phyloP scores from a whole-genome alignment of 306 rosid species.

The Dryas alaskensis region DNA sequence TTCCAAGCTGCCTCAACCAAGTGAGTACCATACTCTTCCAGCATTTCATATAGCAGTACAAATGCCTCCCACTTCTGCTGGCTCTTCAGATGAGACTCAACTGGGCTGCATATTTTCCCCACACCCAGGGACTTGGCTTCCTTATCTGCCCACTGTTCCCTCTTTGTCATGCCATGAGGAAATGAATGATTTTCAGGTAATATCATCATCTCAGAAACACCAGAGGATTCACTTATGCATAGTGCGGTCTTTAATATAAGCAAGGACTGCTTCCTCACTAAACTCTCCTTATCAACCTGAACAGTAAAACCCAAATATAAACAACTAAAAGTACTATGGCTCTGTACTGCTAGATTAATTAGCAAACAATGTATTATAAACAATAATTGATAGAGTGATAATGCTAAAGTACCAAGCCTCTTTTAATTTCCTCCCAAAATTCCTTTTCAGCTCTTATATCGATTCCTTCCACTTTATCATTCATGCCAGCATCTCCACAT shows the following conservation, averaged over 20 bases:
- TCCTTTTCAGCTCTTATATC: conserved; percentile 65
- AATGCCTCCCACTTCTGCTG: conserved; percentile 83
- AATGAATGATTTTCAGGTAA: conserved; percentile 28
- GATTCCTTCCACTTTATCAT: conserved; percentile 36
- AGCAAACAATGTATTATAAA: conserved; percentile 26
- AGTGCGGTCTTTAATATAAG: conserved; percentile 64
- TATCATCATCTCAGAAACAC: conserved; percentile 32
- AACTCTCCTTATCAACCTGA: conserved; percentile 83
- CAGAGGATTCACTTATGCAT: conserved; percentile 37
- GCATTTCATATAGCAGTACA: conserved; percentile 89
- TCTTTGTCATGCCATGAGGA: conserved; percentile 61
- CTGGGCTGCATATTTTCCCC: conserved; percentile 49
- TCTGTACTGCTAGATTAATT: conserved; percentile 22
- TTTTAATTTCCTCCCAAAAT: conserved; percentile 80
- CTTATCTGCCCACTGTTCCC: conserved; percentile 76
- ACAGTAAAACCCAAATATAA: conserved; percentile 12
- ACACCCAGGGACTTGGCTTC: conserved; percentile 92
- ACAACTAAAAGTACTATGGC: conserved; percentile 5
- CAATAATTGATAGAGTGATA: conserved; percentile 18
- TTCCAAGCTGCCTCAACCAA: conserved; percentile 99
- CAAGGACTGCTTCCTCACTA: conserved; percentile 84
- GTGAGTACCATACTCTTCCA: conserved; percentile 96
- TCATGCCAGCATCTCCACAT: conserved; percentile 38
- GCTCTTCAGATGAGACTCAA: conserved; percentile 42
- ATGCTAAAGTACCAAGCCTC: conserved; percentile 69